Base-by-base conservation (phyloP, 1,139 yeast species). In the Blastobotrys petasosporus region DNA sequence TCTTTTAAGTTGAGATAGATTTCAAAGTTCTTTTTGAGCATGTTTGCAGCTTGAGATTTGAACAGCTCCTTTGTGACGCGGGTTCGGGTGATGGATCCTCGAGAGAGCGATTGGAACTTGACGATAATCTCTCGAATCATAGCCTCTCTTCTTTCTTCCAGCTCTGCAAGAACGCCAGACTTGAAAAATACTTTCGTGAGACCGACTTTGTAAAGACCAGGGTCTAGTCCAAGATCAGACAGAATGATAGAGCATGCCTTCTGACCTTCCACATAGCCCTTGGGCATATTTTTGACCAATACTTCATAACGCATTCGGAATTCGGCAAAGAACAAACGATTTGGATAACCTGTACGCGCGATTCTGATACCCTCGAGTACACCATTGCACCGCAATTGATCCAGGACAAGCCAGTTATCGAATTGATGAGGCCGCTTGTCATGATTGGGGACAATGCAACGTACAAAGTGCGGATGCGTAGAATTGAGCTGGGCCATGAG, bases 321-420 rank as follows among this genome's bases (percentile, higher is more conserved):
- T 46, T 87, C 94, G 39, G 80, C 77, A 64, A 90, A 92, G 41
- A 82, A 77, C 62, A 92, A 77, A 54, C 97, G 77, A 65, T 94
- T 94, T 1, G 99, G 98, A 62, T 85, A 94, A 2, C 99, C 99
- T 12, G 96, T 90, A 54, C 99, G 75, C 0, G 97, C 95, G 52
- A 94, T 92, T 65, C 98, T 76, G 37, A 94, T 94, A 53, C 99
- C 99, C 70, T 94, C 99, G 42, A 94, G 69, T 11, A 94, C 99
- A 75, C 99, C 99, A 62, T 94, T 94, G 63, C 97, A 94, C 52
- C 97, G 75, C 51, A 94, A 73, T 66, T 94, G 99, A 50, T 85
- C 92, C 44, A 92, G 70, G 3, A 94, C 95, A 35, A 94, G 69
- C 29, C 67, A 69, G 58, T 84, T 86, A 57, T 88, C 90, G 59